A percentile compares a stretch with the other conserved stretches of the same genome.
phyloP scores from a whole-genome alignment of 768 basidiomycete genomes.

The Leucocoprinus sp. region DNA sequence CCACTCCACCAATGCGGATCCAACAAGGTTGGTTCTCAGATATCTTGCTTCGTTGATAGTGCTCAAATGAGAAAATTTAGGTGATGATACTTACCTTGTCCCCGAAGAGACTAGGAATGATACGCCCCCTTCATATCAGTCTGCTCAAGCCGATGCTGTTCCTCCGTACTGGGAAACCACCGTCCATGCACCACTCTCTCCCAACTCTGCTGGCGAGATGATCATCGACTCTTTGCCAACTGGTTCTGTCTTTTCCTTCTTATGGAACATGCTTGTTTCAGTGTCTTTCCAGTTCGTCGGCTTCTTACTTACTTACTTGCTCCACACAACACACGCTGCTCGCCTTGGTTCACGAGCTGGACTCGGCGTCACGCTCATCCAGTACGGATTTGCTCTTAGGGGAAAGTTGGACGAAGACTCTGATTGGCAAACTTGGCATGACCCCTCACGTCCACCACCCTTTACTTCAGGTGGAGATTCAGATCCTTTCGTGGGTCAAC shows the following conservation, averaged over 20 bases:
- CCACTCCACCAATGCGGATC: constrained; percentile 46
- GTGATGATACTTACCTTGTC: constrained; percentile 63
- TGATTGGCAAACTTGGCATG: constrained; percentile 23
- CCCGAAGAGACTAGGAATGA: constrained; percentile 81
- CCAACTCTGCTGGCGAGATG: constrained; percentile 64
- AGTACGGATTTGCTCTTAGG: constrained; percentile 84
- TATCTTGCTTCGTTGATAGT: constrained; percentile 14
- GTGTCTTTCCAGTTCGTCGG: constrained; percentile 97
- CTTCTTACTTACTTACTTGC: constrained; percentile 86
- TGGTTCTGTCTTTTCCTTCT: constrained; percentile 75
- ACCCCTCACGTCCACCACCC: constrained; percentile 24
- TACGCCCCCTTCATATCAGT: constrained; percentile 86
- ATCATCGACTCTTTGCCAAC: constrained; percentile 86
- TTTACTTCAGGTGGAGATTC: constrained; percentile 39
- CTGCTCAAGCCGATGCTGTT: constrained; percentile 90
- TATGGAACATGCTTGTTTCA: constrained; percentile 90
- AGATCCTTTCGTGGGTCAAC: constrained; percentile 31
- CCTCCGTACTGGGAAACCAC: constrained; percentile 98
- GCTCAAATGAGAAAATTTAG: constrained; percentile 25
- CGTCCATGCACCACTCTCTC: constrained; percentile 78
- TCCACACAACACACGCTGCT: constrained; percentile 89
- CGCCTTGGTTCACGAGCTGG: constrained; percentile 91
- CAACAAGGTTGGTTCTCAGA: constrained; percentile 44
- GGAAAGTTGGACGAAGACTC: constrained; percentile 34
- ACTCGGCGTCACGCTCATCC: constrained; percentile 92